phyloP scores from a whole-genome alignment of 768 basidiomycete genomes.

The Kondoa malvinella region DNA sequence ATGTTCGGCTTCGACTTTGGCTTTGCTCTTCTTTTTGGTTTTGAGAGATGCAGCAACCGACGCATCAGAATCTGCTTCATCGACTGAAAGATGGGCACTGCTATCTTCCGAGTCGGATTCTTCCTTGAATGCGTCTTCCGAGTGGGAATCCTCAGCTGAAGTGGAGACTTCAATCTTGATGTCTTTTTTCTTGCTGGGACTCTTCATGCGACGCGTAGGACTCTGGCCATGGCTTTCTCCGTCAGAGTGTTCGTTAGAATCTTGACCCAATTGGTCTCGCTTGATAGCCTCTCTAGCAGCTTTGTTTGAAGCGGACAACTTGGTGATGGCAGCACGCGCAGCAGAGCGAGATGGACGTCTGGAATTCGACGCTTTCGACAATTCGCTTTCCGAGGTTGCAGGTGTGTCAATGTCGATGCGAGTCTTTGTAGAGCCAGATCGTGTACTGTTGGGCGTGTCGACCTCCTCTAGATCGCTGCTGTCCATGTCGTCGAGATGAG shows the following conservation, averaged over 20 bases:
- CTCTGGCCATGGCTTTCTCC: no score
- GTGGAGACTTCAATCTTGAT: not conserved
- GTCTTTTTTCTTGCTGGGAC: not conserved
- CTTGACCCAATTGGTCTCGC: not conserved
- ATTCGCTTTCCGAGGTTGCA: not conserved
- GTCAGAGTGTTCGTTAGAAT: not conserved
- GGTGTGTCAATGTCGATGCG: not conserved
- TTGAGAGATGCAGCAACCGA: slow-evolving; percentile 8
- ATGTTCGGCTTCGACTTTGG: slow-evolving; percentile 3
- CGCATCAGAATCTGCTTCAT: not conserved
- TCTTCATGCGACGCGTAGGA: no score
- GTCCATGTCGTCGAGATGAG: no score
- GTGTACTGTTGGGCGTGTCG: not conserved
- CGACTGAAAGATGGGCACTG: slow-evolving; percentile 10
- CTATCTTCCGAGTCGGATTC: not conserved
- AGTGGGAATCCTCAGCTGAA: not conserved
- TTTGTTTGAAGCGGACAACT: not conserved
- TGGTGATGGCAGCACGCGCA: not conserved
- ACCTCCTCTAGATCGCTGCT: not conserved
- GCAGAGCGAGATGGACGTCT: not conserved
- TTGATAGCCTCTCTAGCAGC: not conserved
- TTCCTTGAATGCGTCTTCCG: not conserved
- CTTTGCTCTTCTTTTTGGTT: slow-evolving; percentile 3
- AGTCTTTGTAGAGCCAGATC: not conserved
- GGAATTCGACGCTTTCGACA: not conserved